phyloP scores from a whole-genome alignment of 805 yeast genomes.

The Pichia eremophila region DNA sequence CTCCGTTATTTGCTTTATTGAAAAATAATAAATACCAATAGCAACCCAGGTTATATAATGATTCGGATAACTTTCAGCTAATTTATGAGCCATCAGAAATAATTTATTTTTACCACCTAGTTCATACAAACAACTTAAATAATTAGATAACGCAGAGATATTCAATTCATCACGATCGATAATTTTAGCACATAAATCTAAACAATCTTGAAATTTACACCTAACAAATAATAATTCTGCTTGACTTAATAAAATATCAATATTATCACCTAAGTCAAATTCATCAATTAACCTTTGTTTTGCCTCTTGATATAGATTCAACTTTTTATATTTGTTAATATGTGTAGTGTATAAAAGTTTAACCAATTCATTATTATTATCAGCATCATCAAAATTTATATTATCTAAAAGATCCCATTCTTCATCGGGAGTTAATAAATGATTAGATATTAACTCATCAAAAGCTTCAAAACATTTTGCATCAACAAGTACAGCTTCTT shows the following conservation, averaged over 20 bases:
- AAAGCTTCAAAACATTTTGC: slow-evolving; percentile 92
- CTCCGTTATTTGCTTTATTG: slow-evolving; percentile 62
- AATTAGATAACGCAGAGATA: slow-evolving; percentile 62
- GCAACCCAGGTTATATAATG: slow-evolving; percentile 85
- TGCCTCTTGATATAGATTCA: slow-evolving; percentile 51
- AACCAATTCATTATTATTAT: slow-evolving; percentile 75
- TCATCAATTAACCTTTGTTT: slow-evolving; percentile 59
- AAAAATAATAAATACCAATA: slow-evolving; percentile 80
- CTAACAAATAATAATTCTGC: slow-evolving; percentile 67
- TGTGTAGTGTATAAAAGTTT: slow-evolving; percentile 65
- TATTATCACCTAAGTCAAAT: slow-evolving; percentile 57
- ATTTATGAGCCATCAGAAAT: slow-evolving; percentile 70
- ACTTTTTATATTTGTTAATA: slow-evolving; percentile 62
- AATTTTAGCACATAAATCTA: slow-evolving; percentile 58
- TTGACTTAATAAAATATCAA: slow-evolving; percentile 57
- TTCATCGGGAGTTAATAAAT: slow-evolving; percentile 71
- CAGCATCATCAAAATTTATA: slow-evolving; percentile 62
- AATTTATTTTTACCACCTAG: slow-evolving; percentile 73
- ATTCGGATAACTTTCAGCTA: slow-evolving; percentile 78
- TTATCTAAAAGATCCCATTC: slow-evolving; percentile 71
- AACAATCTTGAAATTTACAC: slow-evolving; percentile 71
- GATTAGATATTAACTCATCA: slow-evolving; percentile 62
- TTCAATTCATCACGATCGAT: slow-evolving; percentile 59
- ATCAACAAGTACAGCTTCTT: slow-evolving; percentile 80
- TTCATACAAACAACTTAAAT: slow-evolving; percentile 78